Percentiles rank a stretch among this genome's conserved stretches.
phyloP scores from a whole-genome alignment of 2,329 filamentous ascomycete genomes.

The Hyphodiscus sp. region DNA sequence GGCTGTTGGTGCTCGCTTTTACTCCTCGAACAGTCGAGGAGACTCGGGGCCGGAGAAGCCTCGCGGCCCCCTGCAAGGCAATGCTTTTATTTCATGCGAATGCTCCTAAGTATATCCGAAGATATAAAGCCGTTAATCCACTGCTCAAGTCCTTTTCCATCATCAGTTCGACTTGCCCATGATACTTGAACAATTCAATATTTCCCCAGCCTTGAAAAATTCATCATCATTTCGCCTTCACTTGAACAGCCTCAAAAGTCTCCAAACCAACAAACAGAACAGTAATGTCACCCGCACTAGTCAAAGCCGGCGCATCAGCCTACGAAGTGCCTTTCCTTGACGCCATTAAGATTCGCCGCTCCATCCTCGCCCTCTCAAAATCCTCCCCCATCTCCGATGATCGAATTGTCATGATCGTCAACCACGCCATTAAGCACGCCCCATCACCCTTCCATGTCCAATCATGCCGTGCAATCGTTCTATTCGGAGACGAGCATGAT shows the following conservation, averaged over 20 bases:
- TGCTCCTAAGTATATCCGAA: too few species aligned
- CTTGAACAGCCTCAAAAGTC: neutral
- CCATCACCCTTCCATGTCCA: constrained; percentile 86
- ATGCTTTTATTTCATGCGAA: too few species aligned
- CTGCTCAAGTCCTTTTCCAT: too few species aligned
- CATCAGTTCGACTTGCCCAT: too few species aligned
- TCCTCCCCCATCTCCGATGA: constrained; percentile 49
- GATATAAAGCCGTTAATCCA: too few species aligned
- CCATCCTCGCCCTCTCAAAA: constrained; percentile 61
- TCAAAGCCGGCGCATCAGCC: neutral
- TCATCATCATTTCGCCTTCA: neutral
- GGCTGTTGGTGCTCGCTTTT: too few species aligned
- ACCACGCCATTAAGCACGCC: constrained; percentile 57
- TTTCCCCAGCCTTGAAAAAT: neutral
- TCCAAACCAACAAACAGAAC: neutral
- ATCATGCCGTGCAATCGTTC: constrained; percentile 69
- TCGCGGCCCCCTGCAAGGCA: too few species aligned
- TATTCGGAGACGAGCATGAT: constrained; percentile 75
- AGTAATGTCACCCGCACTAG: neutral
- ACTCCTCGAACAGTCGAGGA: too few species aligned
- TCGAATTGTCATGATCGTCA: constrained; percentile 57
- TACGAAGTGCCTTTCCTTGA: constrained; percentile 38
- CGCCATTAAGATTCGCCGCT: constrained; percentile 60
- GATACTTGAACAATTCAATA: too few species aligned
- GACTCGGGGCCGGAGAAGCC: too few species aligned